Base-by-base conservation (phyloP, 768 basidiomycete genomes). In the Lactarius indigo region DNA sequence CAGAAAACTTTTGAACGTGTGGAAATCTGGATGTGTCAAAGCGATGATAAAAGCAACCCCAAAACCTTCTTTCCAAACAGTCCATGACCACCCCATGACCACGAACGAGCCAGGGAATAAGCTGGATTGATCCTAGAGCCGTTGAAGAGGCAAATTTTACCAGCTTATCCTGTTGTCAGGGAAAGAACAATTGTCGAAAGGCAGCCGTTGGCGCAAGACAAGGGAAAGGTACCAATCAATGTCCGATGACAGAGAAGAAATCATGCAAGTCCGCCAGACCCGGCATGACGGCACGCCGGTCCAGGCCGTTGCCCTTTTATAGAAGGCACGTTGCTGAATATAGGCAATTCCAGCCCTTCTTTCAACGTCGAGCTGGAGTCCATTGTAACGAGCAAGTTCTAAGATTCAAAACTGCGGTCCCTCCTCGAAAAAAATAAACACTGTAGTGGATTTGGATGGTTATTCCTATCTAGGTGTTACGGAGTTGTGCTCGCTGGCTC, bases 81-180 rank as follows among this genome's bases (percentile, higher is more conserved):
- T n/a, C 31, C 31, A 33, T 5, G 20, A 33, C 31, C 31, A 31
- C 28, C 18, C 37, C 15, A 47, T 31, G 28, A n/a, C 15, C 1
- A 35, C 30, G 44, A 6, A 1, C 12, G 57, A 20, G 55, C 30
- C 9, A 12, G 9, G 31, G 9, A 18, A 33, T 33, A 10, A 31
- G 30, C 28, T 56, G 30, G 8, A 10, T 9, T 20, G 55, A 52
- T 52, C 50, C 23, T 15, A 26, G 50, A 52, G 50, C 26, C 23
- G 13, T 26, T 2, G 1, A 13, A 26, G 10, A 52, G 23, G 13
- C 5, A 26, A 15, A 15, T 26, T 12, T 12, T 26, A 15, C 26
- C 50, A 26, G 50, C 52, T 56, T 61, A 10, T 50, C 52, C 20
- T 44, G 65, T 62, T 30, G 61, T 58, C 37, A 63, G 31, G 33